Evolutionary conservation across 2,329 filamentous ascomycete species (phyloP).

Genomic region (Onygenales sp.): DNA sequence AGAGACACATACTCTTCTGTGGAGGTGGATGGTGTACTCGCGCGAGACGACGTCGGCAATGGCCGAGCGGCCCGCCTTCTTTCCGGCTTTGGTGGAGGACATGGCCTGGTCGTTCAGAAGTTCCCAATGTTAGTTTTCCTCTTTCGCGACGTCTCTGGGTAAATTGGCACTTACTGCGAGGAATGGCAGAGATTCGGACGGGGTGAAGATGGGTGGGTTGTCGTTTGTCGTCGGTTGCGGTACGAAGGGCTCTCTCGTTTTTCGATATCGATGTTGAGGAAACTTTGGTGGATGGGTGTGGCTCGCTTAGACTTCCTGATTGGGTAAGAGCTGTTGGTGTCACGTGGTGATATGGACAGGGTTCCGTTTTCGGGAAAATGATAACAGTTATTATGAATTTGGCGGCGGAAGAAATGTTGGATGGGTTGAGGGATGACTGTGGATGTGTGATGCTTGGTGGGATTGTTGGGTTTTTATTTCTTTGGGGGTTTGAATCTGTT

Average conservation of each 20-base stretch:
- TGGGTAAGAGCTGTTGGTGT: not conserved
- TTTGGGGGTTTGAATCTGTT: too few relatives aligned
- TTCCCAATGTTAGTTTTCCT: not conserved
- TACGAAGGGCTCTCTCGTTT: constrained; percentile 18
- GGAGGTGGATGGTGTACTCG: constrained; percentile 99
- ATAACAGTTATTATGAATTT: too few relatives aligned
- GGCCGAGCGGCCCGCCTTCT: constrained; percentile 74
- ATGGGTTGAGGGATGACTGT: too few relatives aligned
- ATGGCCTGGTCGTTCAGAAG: constrained; percentile 28
- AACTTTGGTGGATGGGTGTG: constrained; percentile 16
- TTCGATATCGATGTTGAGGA: constrained; percentile 19
- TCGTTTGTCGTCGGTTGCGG: constrained; percentile 18
- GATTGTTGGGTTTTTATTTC: too few relatives aligned
- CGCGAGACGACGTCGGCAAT: constrained; percentile 98
- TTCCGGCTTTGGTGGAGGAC: constrained; percentile 57
- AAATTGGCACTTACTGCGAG: constrained; percentile 25
- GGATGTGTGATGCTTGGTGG: too few relatives aligned
- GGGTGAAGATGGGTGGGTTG: constrained; percentile 28
- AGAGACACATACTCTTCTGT: constrained; percentile 83
- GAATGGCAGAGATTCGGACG: constrained; percentile 21
- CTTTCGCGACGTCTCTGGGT: not conserved
- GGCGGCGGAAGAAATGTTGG: too few relatives aligned
- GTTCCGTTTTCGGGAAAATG: not conserved
- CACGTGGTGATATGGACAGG: not conserved
- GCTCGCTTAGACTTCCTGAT: constrained; percentile 23